These are phyloP conservation scores for Xylaria sp. DNA, from an alignment of 2,329 filamentous ascomycete species.

Conservation along the genomic window DNA sequence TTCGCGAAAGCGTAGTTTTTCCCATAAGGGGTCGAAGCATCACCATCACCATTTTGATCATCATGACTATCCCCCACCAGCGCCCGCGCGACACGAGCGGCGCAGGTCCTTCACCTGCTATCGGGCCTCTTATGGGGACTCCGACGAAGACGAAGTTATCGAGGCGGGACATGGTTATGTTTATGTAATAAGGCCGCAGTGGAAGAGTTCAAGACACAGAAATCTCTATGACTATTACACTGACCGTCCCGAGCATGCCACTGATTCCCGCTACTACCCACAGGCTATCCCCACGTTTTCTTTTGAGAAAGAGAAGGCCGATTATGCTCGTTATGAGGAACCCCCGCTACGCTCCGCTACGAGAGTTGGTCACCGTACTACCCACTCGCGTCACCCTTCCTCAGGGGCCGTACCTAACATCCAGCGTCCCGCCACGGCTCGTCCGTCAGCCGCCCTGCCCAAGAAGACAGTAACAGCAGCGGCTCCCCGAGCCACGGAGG, in stretches of 20 bases:
- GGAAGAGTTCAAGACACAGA: slow-evolving; percentile 54
- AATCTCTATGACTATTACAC: slow-evolving; percentile 54
- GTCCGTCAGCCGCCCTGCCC: slow-evolving; percentile 57
- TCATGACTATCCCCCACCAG: slow-evolving; percentile 44
- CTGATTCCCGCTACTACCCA: slow-evolving; percentile 68
- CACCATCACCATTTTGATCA: slow-evolving; percentile 29
- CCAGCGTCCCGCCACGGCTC: slow-evolving; percentile 64
- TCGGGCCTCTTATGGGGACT: slow-evolving; percentile 71
- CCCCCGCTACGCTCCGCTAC: slow-evolving; percentile 53
- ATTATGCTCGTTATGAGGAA: slow-evolving; percentile 58
- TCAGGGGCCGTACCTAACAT: slow-evolving; percentile 56
- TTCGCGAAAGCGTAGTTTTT: slow-evolving; percentile 56
- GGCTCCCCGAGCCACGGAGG: slow-evolving; percentile 64
- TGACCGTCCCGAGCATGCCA: slow-evolving; percentile 64
- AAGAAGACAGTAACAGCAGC: slow-evolving; percentile 52
- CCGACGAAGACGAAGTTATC: slow-evolving; percentile 72
- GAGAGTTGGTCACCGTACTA: slow-evolving; percentile 52
- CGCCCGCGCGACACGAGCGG: slow-evolving; percentile 61
- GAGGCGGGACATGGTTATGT: slow-evolving; percentile 62
- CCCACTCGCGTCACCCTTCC: slow-evolving; percentile 60
- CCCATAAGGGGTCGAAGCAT: slow-evolving; percentile 51
- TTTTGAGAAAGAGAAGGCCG: slow-evolving; percentile 53
- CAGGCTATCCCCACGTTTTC: slow-evolving; percentile 57
- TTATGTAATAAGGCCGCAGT: slow-evolving; percentile 64
- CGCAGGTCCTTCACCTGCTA: slow-evolving; percentile 68